phyloP scores from a whole-genome alignment of 768 basidiomycete genomes.

The Boletus rubescentipes region DNA sequence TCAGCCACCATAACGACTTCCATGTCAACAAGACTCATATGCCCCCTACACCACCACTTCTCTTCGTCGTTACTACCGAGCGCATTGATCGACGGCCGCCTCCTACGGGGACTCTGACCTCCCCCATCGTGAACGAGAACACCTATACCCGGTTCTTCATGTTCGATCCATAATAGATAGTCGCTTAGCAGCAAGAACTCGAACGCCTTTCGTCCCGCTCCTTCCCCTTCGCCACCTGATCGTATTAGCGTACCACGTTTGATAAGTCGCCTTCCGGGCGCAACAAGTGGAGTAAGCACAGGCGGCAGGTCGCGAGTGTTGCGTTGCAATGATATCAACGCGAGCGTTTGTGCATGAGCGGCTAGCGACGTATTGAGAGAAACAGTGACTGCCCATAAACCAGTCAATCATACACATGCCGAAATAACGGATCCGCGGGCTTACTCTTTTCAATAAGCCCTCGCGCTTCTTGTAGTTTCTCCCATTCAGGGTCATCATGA shows the following conservation, averaged over 20 bases:
- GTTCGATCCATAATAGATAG: slow-evolving; percentile 73
- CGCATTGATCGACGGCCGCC: slow-evolving; percentile 17
- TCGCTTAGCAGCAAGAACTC: slow-evolving; percentile 85
- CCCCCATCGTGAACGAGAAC: slow-evolving; percentile 20
- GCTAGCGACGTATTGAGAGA: slow-evolving; percentile 80
- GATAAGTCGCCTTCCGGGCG: slow-evolving; percentile 77
- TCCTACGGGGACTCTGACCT: slow-evolving; percentile 16
- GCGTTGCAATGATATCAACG: slow-evolving; percentile 76
- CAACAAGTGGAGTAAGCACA: slow-evolving; percentile 72
- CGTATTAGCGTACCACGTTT: slow-evolving; percentile 65
- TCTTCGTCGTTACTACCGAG: slow-evolving; percentile 50
- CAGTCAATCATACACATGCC: slow-evolving; percentile 3
- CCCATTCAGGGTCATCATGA: slow-evolving; percentile 64
- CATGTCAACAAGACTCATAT: slow-evolving; percentile 66
- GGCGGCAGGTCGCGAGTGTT: slow-evolving; percentile 74
- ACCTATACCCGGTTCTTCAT: slow-evolving; percentile 39
- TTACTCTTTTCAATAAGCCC: slow-evolving; percentile 74
- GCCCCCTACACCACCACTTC: slow-evolving; percentile 72
- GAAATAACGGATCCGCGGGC: slow-evolving; percentile 10
- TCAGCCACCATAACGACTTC: slow-evolving; percentile 60
- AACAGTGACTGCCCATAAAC: slow-evolving; percentile 54
- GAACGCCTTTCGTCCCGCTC: slow-evolving; percentile 37
- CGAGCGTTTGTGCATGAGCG: slow-evolving; percentile 72
- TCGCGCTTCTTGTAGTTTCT: slow-evolving; percentile 57
- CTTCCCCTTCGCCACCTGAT: slow-evolving; percentile 43